phyloP scores from a whole-genome alignment of 106 monocot genomes.

The Dendrobium nobile region DNA sequence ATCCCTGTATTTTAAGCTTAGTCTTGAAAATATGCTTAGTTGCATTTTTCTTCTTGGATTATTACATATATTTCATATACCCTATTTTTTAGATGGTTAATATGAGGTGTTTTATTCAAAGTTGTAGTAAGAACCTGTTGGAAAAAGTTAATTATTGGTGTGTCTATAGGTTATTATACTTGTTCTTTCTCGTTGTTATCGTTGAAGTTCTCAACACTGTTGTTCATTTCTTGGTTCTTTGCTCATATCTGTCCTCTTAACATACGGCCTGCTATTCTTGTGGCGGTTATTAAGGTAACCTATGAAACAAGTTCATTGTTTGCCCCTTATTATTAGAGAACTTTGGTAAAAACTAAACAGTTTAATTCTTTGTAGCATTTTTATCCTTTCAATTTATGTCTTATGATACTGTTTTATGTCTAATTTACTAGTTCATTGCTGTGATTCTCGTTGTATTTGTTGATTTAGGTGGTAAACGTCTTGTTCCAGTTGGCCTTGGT shows the following conservation, averaged over 20 bases:
- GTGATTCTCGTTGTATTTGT: background rate
- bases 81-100: background rate
- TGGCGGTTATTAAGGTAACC: background rate
- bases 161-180: background rate
- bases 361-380: background rate
- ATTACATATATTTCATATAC: background rate
- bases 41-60: background rate
- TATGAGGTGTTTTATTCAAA: background rate
- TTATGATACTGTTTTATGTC: background rate
- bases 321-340: background rate
- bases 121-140: background rate
- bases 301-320: background rate
- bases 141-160: background rate
- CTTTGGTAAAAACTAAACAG: background rate
- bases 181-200: background rate
- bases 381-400: background rate
- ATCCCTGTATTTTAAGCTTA: background rate
- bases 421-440: background rate
- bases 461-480: constrained; percentile 32
- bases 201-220: background rate
- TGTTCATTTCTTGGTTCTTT: background rate
- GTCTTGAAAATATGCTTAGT: background rate
- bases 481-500: constrained; percentile 56
- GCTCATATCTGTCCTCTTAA: background rate
- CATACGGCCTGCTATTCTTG: background rate